Evolutionary conservation across 2,329 filamentous ascomycete genomes (phyloP), one percentile per base, ranked within the genome.

Genomic region (Botrytis aclada): DNA sequence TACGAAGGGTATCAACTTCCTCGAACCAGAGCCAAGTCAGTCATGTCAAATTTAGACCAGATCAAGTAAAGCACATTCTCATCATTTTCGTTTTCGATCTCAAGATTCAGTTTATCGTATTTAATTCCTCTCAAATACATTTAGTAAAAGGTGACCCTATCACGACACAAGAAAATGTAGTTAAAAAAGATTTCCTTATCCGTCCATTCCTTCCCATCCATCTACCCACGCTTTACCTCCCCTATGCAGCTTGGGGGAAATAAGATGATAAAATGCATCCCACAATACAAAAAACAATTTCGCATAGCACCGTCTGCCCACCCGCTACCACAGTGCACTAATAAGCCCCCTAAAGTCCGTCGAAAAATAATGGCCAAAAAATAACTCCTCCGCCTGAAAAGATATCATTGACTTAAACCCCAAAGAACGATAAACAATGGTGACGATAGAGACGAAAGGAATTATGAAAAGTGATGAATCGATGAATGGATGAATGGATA

Each of bases 381-480:
- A 62, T 18, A 70, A 70, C 67, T 61, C 67, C 67, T 45, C 29
- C 22, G 37, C 67, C 67, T 70, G 39, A 60, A 61, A 61, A 34
- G 67, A 45, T 61, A 70, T 70, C 67, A 61, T 62, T 34, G n/a
- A 70, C 39, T 45, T 62, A 61, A 70, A 29, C 32, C 54, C 39
- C 37, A 62, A 43, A 45, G 34, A 47, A 54, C 43, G 34, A 39
- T 39, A 43, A 39, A 39, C 41, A 20, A 64, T 62, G n/a, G 34
- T 41, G 45, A 61, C 34, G 25, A 39, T 12, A 51, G 63, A 63
- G 39, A 45, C 22, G 32, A 25, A 63, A 71, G 25, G n/a, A 65
- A 71, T 25, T 41, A 54, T 39, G 25, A 51, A 71, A 65, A 64
- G 37, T 64, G 63, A n/a, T 39, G n/a, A 25, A 45, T 61, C 29